Conservation (phyloP, 352 stramenopile genomes). For the Peronospora farinosa region DNA sequence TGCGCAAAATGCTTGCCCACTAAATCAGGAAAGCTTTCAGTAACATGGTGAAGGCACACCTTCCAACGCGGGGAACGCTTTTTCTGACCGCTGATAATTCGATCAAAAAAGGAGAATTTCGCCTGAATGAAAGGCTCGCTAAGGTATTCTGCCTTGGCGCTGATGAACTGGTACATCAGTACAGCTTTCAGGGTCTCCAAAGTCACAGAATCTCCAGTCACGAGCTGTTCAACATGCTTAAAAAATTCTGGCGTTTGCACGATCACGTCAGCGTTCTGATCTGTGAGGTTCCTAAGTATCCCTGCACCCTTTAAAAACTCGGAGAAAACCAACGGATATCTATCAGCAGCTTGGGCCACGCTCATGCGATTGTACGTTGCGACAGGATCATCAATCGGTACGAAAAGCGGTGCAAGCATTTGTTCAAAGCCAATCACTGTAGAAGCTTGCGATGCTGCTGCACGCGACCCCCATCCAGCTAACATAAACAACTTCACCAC, state of each 20-base stretch:
- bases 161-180: constrained; percentile 53
- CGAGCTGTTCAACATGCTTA: constrained; percentile 38
- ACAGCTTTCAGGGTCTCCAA: constrained; percentile 46
- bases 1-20: constrained; percentile 89
- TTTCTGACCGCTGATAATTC: constrained; percentile 75
- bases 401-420: constrained; percentile 69
- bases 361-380: constrained; percentile 88
- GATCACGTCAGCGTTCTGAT: constrained; percentile 38
- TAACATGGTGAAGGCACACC: constrained; percentile 65
- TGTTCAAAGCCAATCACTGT: constrained; percentile 84
- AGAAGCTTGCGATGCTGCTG: constrained; percentile 33
- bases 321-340: constrained; percentile 54
- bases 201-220: constrained; percentile 28
- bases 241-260: constrained; percentile 62
- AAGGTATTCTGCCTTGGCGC: constrained; percentile 29
- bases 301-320: constrained; percentile 47
- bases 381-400: constrained; percentile 86
- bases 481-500: constrained; percentile 75
- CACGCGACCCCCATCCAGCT: constrained; percentile 28
- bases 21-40: constrained; percentile 46
- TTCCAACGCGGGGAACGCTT: constrained; percentile 88
- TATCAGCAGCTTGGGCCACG: constrained; percentile 38
- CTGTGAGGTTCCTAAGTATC: constrained; percentile 26
- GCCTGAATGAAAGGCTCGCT: constrained; percentile 80
- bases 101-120: constrained; percentile 86